Conservation (phyloP, 2,329 filamentous ascomycete species). For the Diplocarpon rosae region DNA sequence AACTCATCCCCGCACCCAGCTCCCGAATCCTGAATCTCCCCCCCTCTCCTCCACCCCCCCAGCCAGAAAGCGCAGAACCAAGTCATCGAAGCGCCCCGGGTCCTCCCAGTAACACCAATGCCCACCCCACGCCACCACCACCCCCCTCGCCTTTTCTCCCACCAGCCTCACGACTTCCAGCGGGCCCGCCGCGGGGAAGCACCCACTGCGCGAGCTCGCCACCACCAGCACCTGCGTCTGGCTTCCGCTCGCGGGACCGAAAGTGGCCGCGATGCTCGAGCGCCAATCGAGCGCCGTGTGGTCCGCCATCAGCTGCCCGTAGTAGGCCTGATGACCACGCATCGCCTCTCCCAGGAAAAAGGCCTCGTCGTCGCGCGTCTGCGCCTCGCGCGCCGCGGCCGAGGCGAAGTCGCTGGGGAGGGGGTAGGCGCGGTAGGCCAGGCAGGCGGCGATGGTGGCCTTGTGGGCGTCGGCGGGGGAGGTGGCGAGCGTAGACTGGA, state of each 20-base stretch:
- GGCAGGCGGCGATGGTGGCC: slow-evolving; percentile 24
- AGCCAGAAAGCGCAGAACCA: slow-evolving; percentile 7
- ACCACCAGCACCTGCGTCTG: slow-evolving; percentile 22
- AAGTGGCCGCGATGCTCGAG: slow-evolving; percentile 19
- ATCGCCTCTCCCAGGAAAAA: slow-evolving; percentile 25
- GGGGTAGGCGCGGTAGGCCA: slow-evolving; percentile 22
- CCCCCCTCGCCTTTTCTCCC: slow-evolving; percentile 14
- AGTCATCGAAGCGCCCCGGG: slow-evolving; percentile 20
- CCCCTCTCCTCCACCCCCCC: too few relatives aligned
- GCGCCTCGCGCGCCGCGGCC: background rate
- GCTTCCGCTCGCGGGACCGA: slow-evolving; percentile 13
- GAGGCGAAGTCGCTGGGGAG: slow-evolving; percentile 10
- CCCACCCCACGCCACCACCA: slow-evolving; percentile 24
- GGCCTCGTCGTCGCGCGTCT: slow-evolving; percentile 15
- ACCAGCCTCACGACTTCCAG: slow-evolving; percentile 24
- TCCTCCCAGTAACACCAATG: slow-evolving; percentile 29
- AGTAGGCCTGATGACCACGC: slow-evolving; percentile 23
- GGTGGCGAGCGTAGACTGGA: slow-evolving; percentile 21
- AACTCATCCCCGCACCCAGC: too few relatives aligned
- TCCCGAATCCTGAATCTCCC: too few relatives aligned
- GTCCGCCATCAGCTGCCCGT: slow-evolving; percentile 26
- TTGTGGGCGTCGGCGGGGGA: slow-evolving; percentile 19
- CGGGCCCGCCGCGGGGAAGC: slow-evolving; percentile 25
- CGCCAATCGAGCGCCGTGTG: slow-evolving; percentile 26
- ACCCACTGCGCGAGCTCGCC: slow-evolving; percentile 25